phyloP scores from a whole-genome alignment of 1,284 basidiomycete species.

The Peniophora sp. region DNA sequence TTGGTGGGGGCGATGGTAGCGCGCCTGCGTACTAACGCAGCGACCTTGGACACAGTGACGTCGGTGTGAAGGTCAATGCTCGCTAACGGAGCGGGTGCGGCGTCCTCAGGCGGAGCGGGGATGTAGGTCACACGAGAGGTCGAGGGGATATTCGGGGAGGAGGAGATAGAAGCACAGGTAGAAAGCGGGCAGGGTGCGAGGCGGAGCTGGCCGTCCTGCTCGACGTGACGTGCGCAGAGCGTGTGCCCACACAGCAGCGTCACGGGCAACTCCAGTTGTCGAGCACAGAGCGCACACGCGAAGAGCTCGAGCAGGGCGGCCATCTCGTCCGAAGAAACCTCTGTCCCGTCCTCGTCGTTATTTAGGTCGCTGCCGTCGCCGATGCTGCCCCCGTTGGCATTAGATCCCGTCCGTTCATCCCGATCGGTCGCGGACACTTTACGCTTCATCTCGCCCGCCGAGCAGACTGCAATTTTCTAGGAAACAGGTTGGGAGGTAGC shows the following conservation, averaged over 20 bases:
- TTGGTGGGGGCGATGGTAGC: background rate
- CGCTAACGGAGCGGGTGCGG: constrained; percentile 10
- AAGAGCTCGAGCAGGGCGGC: constrained; percentile 18
- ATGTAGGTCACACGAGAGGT: constrained; percentile 29
- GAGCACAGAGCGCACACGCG: constrained; percentile 20
- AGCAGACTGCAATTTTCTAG: no score
- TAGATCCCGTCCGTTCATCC: no score
- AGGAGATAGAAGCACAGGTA: constrained; percentile 16
- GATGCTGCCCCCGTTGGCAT: no score
- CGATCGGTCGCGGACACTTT: no score
- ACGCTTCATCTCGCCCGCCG: no score
- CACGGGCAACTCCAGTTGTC: constrained; percentile 17
- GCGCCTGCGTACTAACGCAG: constrained; percentile 29
- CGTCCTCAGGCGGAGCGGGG: constrained; percentile 22
- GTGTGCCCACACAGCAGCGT: constrained; percentile 28
- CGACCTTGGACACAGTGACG: constrained; percentile 57
- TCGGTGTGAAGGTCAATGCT: constrained; percentile 34
- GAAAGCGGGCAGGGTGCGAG: constrained; percentile 24
- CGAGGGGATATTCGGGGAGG: constrained; percentile 20
- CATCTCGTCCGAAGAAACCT: background rate
- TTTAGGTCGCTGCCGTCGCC: no score
- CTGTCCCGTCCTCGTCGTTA: no score
- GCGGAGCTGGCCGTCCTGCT: constrained; percentile 3
- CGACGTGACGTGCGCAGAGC: constrained; percentile 22
- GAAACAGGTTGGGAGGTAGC: no score